Evolutionary conservation across 805 yeast genomes (phyloP), one percentile per base, ranked within the genome.

Genomic region (Kazachstania kunashirensis): DNA sequence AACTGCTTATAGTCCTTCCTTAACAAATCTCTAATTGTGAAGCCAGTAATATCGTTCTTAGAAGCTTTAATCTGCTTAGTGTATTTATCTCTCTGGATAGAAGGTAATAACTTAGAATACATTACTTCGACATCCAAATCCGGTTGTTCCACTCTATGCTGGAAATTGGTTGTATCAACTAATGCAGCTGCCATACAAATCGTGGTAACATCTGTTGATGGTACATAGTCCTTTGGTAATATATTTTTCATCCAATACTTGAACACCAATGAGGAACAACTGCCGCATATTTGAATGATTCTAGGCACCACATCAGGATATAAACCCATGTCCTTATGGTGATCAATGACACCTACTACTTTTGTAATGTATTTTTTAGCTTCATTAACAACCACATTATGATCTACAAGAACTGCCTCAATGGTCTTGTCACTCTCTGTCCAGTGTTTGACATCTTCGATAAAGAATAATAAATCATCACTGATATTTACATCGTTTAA

Each of bases 1-100:
- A 80, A 86, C 49, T 75, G 75, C 53, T 89, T 89, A 59, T 83
- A 89, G 54, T 89, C 98, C 56, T 86, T 88, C 31, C 78, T 64
- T 27, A 92, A 62, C 6, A 92, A 57, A 35, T 85, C 94, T 5
- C 47, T 47, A 5, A 76, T 56, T 1, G 72, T 49, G 25, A 92
- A 64, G 0, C 84, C 86, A 3, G 57, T 53, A 25, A 88, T 62
- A 49, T 84, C 73, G 39, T 69, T 68, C 53, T 85, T 88, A 14
- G 77, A 75, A 3, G 48, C 43, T 32, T 57, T 63, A 17, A 77
- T 49, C 2, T 49, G 47, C 4, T 50, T 40, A 47, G 49, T 73
- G 34, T 53, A 59, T 5, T 34, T 24, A 0, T 49, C 39, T 12
- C 39, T 31, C 27, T 55, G 54, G 12, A 54, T 28, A 5, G 39